Percentiles rank a stretch among this genome's conserved stretches.
These are phyloP conservation scores for Fusarium ramigenum DNA, from an alignment of 2,329 filamentous ascomycete genomes.

Conservation along the genomic window DNA sequence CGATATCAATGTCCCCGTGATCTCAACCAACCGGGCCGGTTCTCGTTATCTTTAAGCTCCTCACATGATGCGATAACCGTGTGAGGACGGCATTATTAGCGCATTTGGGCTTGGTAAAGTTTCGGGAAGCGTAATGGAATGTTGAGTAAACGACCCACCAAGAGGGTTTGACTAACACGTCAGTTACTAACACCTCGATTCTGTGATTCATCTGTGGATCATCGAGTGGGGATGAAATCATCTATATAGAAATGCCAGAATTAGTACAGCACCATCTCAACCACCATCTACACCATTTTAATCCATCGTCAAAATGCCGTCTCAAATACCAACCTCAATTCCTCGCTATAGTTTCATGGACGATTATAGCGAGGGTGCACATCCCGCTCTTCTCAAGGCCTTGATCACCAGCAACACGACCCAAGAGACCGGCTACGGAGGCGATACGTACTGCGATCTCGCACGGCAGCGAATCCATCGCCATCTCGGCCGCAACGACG, in stretches of 20 bases:
- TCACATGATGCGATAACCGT: slow-evolving; percentile 8
- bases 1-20: slow-evolving; percentile 23
- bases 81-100: background rate
- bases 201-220: slow-evolving; percentile 25
- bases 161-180: slow-evolving; percentile 34
- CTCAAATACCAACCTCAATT: slow-evolving; percentile 24
- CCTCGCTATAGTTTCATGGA: slow-evolving; percentile 58
- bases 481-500: slow-evolving; percentile 50
- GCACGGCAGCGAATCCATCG: slow-evolving; percentile 54
- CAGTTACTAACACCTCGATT: slow-evolving; percentile 34
- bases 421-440: slow-evolving; percentile 59
- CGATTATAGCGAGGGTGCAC: slow-evolving; percentile 62
- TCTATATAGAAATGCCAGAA: slow-evolving; percentile 30
- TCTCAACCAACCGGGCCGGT: background rate
- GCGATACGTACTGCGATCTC: slow-evolving; percentile 54
- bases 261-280: background rate
- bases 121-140: slow-evolving; percentile 26
- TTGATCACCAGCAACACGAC: slow-evolving; percentile 55
- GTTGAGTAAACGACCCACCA: slow-evolving; percentile 37
- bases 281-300: background rate
- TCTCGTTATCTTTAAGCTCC: background rate
- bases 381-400: slow-evolving; percentile 59
- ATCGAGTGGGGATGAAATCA: slow-evolving; percentile 16
- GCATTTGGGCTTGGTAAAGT: slow-evolving; percentile 1
- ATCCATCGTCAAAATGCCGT: slow-evolving; percentile 26